These are phyloP conservation scores for Marsdenia floribunda DNA, from an alignment of 257 asterid genomes.

Conservation along the genomic window DNA sequence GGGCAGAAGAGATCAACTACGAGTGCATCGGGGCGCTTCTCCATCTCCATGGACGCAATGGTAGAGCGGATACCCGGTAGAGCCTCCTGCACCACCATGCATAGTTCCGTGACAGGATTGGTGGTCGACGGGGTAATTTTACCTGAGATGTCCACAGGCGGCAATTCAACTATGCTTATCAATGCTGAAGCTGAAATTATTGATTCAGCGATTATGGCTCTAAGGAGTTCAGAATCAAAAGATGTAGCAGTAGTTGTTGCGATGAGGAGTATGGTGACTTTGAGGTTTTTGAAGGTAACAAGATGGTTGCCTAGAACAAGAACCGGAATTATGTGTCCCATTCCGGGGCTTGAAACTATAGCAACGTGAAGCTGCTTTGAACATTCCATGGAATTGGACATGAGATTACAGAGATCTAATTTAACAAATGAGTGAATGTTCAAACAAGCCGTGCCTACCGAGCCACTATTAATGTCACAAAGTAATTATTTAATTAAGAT, in stretches of 20 bases:
- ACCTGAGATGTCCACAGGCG: conserved; percentile 11
- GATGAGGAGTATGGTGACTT: conserved; percentile 21
- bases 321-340: conserved; percentile 22
- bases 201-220: not conserved
- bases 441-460: too few species aligned
- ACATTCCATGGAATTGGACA: not conserved
- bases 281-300: conserved; percentile 7
- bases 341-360: conserved; percentile 23
- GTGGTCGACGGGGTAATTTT: not conserved
- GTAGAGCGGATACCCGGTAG: not conserved
- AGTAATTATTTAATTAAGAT: too few species aligned
- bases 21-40: conserved; percentile 8
- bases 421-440: too few species aligned
- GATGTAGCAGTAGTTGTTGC: conserved; percentile 1
- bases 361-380: conserved; percentile 27
- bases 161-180: conserved; percentile 1
- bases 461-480: too few species aligned
- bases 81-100: conserved; percentile 6
- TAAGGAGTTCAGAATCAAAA: not conserved
- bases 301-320: conserved; percentile 20
- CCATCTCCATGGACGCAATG: conserved; percentile 15
- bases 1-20: conserved; percentile 19
- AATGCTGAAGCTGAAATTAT: not conserved
- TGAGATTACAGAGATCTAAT: not conserved
- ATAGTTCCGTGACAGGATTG: conserved; percentile 1